These are phyloP conservation scores for Allantophomopsis lycopodina DNA, from an alignment of 2,329 filamentous ascomycete species.

Conservation along the genomic window DNA sequence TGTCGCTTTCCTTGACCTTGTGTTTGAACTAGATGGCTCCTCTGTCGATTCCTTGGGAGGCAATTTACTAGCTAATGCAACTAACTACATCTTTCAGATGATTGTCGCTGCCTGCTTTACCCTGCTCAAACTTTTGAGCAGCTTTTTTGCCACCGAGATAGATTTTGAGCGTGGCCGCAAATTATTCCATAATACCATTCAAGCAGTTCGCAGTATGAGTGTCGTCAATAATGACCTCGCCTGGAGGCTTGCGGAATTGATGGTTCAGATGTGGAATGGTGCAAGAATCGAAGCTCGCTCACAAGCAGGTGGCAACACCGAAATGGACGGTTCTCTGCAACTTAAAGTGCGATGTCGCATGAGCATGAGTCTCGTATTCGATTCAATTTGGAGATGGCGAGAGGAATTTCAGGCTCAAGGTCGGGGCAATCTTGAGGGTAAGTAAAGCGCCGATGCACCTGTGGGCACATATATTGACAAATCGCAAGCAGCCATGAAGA, in stretches of 20 bases:
- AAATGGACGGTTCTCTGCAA: constrained; percentile 56
- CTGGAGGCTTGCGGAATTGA: constrained; percentile 69
- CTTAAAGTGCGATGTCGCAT: constrained; percentile 73
- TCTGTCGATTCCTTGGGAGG: constrained; percentile 25
- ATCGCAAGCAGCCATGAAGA: constrained; percentile 53
- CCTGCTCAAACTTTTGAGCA: constrained; percentile 64
- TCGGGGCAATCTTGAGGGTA: constrained; percentile 58
- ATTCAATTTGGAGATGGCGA: constrained; percentile 77
- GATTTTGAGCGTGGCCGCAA: constrained; percentile 53
- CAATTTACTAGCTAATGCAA: constrained; percentile 47
- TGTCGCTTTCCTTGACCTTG: constrained; percentile 49
- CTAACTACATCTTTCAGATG: constrained; percentile 75
- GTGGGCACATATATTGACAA: constrained; percentile 11
- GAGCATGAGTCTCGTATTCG: constrained; percentile 76
- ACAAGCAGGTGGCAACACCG: constrained; percentile 22
- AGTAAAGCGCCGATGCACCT: constrained; percentile 18
- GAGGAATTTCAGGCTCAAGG: constrained; percentile 64
- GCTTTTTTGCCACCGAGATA: constrained; percentile 60
- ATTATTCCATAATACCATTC: constrained; percentile 59
- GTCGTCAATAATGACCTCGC: constrained; percentile 68
- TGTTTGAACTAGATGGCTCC: constrained; percentile 38
- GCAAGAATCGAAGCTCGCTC: constrained; percentile 26
- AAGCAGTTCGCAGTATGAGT: constrained; percentile 57
- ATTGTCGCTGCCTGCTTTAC: constrained; percentile 70
- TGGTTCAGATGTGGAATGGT: constrained; percentile 75